Conservation (phyloP, 2,329 filamentous ascomycete species). For the Madurella fahalii region DNA sequence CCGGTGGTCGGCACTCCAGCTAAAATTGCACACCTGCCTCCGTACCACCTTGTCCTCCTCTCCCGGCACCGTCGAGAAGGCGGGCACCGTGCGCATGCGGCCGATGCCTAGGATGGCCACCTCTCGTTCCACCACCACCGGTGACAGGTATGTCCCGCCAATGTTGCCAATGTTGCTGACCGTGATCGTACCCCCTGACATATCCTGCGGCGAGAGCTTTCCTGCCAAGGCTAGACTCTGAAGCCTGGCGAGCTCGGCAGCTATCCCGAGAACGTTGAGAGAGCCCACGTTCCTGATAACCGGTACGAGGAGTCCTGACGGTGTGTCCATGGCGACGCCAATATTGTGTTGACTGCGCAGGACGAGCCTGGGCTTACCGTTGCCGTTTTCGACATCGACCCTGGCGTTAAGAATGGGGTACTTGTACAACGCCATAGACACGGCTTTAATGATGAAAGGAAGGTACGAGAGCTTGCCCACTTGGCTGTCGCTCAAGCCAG, state of each 20-base stretch:
- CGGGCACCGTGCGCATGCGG: constrained; percentile 72
- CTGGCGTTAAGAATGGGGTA: constrained; percentile 86
- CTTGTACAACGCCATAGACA: constrained; percentile 76
- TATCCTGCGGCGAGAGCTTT: constrained; percentile 68
- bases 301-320: constrained; percentile 80
- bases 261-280: constrained; percentile 73
- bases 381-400: constrained; percentile 58
- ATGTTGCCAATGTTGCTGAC: constrained; percentile 96
- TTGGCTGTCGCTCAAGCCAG: constrained; percentile 43
- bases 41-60: constrained; percentile 58
- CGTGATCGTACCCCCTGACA: constrained; percentile 86
- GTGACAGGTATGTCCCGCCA: constrained; percentile 85
- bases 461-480: constrained; percentile 77
- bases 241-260: constrained; percentile 69
- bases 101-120: constrained; percentile 91
- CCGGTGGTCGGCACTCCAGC: constrained; percentile 93
- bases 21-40: constrained; percentile 82
- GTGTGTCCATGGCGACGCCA: constrained; percentile 92
- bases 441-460: constrained; percentile 92
- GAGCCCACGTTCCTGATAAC: constrained; percentile 81
- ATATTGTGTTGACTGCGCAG: constrained; percentile 88
- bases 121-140: constrained; percentile 85
- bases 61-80: constrained; percentile 56
- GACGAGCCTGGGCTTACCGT: constrained; percentile 67
- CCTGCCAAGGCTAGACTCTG: constrained; percentile 69